Evolutionary conservation across 306 rosid genomes (phyloP).

Genomic region (Corylus heterophylla): DNA sequence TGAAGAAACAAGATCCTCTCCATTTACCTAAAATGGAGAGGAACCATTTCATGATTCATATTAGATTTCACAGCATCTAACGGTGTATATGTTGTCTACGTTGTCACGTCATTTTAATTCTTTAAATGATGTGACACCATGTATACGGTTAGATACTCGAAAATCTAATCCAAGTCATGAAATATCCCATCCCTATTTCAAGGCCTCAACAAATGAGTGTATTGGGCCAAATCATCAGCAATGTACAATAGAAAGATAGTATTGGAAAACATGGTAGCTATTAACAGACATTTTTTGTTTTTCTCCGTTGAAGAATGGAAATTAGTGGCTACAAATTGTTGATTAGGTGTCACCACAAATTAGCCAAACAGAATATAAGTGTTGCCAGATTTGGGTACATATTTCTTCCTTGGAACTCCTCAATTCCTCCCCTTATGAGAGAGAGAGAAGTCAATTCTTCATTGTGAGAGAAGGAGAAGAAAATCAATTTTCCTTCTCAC

Average conservation of each 20-base stretch:
- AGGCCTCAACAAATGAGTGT: too few relatives aligned
- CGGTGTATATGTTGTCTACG: too few relatives aligned
- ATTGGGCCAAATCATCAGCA: too few relatives aligned
- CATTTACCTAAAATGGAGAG: too few relatives aligned
- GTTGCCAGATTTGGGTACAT: conserved; percentile 9
- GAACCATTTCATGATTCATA: too few relatives aligned
- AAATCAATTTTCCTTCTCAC: neutral
- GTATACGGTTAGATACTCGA: too few relatives aligned
- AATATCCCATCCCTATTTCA: too few relatives aligned
- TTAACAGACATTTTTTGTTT: neutral
- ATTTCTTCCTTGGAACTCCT: neutral
- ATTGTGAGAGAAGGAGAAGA: neutral
- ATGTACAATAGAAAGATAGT: neutral
- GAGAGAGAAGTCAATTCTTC: neutral
- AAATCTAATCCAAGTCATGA: too few relatives aligned
- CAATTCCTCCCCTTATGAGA: neutral
- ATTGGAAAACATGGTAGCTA: neutral
- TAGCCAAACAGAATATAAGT: conserved; percentile 15
- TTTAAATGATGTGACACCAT: too few relatives aligned
- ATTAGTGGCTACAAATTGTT: conserved; percentile 22
- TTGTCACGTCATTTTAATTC: too few relatives aligned
- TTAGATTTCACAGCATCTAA: too few relatives aligned
- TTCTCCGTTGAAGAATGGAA: conserved; percentile 10
- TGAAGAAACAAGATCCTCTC: too few relatives aligned
- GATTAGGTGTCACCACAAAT: conserved; percentile 25